Evolutionary conservation across 2,329 filamentous ascomycete species (phyloP).

Genomic region (Aphanoascus verrucosus): DNA sequence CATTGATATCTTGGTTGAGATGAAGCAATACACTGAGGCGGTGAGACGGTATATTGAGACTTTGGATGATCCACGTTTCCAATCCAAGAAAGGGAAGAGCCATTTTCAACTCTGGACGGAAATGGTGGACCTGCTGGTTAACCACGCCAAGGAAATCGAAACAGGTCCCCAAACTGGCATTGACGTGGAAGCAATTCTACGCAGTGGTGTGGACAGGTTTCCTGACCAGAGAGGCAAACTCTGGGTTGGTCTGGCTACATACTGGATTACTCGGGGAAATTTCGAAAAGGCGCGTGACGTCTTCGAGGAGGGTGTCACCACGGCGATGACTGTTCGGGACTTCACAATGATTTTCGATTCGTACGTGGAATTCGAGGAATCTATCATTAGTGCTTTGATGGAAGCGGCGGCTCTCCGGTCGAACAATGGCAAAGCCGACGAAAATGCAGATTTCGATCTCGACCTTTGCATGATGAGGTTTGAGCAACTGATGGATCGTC

Average conservation of each 20-base stretch:
- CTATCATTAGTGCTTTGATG: constrained; percentile 83
- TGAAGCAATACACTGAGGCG: constrained; percentile 78
- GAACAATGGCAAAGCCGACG: constrained; percentile 65
- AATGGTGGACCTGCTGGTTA: constrained; percentile 89
- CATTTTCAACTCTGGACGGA: constrained; percentile 96
- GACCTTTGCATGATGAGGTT: constrained; percentile 97
- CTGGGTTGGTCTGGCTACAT: constrained; percentile 89
- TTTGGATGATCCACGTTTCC: constrained; percentile 79
- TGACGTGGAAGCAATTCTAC: constrained; percentile 82
- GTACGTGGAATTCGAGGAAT: constrained; percentile 94
- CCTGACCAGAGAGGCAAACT: constrained; percentile 88
- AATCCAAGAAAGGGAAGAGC: constrained; percentile 86
- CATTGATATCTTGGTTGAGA: constrained; percentile 74
- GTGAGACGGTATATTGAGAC: constrained; percentile 85
- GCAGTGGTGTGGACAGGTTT: constrained; percentile 82
- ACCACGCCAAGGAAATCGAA: constrained; percentile 76
- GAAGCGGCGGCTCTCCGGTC: constrained; percentile 70
- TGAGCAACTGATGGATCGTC: constrained; percentile 92
- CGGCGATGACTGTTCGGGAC: constrained; percentile 96
- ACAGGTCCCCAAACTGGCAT: constrained; percentile 71
- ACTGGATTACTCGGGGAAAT: constrained; percentile 87
- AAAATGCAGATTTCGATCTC: constrained; percentile 82
- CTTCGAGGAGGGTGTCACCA: constrained; percentile 93
- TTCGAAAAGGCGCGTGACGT: constrained; percentile 88
- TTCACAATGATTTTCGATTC: constrained; percentile 95